Percentiles rank a stretch among this genome's conserved stretches.
Conservation (phyloP, 768 basidiomycete genomes). For the Steccherinum ochraceum region DNA sequence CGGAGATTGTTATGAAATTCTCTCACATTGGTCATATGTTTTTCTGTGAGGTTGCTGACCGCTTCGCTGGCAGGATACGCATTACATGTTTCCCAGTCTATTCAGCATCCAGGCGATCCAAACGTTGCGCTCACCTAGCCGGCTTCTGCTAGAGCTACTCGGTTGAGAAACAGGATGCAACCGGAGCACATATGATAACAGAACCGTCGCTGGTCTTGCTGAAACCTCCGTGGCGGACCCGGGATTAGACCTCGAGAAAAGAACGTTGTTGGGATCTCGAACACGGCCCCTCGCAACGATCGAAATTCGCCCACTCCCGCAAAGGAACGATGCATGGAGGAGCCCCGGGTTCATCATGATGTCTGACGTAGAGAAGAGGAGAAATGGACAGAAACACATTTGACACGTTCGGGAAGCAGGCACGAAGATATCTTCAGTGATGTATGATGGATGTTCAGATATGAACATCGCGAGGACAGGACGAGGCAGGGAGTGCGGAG, state of each 20-base stretch:
- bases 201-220: background rate
- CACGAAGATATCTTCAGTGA: background rate
- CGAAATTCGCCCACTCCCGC: background rate
- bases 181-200: no score
- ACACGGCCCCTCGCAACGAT: background rate
- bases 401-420: background rate
- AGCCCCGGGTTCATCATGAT: no score
- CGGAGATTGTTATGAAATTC: background rate
- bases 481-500: no score
- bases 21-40: background rate
- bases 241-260: background rate
- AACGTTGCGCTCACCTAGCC: no score
- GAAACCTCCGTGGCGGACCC: background rate
- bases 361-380: no score
- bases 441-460: background rate
- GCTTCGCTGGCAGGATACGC: background rate
- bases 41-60: background rate
- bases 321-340: background rate
- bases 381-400: background rate
- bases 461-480: background rate
- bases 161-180: background rate
- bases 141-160: background rate
- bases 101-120: no score
- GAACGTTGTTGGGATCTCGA: background rate
- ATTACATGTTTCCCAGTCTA: no score